Conservation (phyloP, 2,329 filamentous ascomycete genomes). For the Cladosporium sp. region DNA sequence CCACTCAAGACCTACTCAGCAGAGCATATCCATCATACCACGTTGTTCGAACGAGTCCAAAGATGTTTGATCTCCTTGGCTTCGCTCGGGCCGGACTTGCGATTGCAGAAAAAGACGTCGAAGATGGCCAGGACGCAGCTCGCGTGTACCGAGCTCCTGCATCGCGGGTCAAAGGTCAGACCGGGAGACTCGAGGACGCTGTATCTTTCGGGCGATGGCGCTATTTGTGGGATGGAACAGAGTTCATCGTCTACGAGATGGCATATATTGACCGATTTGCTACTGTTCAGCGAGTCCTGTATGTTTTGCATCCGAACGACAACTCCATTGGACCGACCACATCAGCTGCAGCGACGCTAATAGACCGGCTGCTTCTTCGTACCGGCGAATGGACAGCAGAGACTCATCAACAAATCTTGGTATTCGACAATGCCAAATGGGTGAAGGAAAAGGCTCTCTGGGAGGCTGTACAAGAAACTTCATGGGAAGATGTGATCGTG, state of each 20-base stretch:
- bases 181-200: conserved; percentile 34
- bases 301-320: not conserved
- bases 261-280: conserved; percentile 11
- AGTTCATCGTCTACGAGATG: conserved; percentile 36
- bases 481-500: conserved; percentile 45
- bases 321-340: not conserved
- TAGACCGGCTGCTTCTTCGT: not conserved
- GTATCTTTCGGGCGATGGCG: conserved; percentile 40
- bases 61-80: conserved; percentile 29
- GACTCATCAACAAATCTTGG: conserved; percentile 42
- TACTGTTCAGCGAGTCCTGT: not conserved
- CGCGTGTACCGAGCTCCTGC: conserved; percentile 33
- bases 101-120: conserved; percentile 29
- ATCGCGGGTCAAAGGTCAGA: conserved; percentile 32
- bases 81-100: conserved; percentile 41
- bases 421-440: conserved; percentile 41
- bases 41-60: not conserved
- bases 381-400: conserved; percentile 31
- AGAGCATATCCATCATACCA: not conserved
- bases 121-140: conserved; percentile 31
- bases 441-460: conserved; percentile 36
- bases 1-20: not conserved
- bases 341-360: not conserved
- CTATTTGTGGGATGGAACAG: conserved; percentile 38
- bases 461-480: conserved; percentile 37